Conservation (phyloP, 257 asterid genomes). For the Solanum tacnaense region DNA sequence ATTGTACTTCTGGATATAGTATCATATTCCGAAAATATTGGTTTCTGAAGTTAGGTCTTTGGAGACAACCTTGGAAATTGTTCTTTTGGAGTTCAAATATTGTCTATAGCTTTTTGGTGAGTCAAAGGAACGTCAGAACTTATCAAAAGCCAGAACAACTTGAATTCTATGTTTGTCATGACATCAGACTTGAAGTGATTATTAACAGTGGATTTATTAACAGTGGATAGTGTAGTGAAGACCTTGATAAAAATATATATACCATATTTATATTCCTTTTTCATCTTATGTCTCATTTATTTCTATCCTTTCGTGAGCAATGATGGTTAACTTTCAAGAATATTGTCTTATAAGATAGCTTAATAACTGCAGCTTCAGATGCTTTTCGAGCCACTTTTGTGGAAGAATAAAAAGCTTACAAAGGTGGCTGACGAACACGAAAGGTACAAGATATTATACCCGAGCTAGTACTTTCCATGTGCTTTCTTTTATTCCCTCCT, state of each 20-base stretch:
- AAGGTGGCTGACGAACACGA: constrained; percentile 33
- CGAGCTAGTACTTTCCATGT: neutral
- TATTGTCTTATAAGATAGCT: neutral
- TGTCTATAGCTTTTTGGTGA: neutral
- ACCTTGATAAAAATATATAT: neutral
- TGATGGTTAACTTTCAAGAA: neutral
- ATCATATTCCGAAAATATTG: neutral
- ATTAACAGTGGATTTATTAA: neutral
- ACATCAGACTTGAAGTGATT: neutral
- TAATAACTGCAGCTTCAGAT: constrained; percentile 56
- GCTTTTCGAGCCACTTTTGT: constrained; percentile 69
- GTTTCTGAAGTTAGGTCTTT: neutral
- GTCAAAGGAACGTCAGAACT: neutral
- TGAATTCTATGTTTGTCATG: neutral
- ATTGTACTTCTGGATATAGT: neutral
- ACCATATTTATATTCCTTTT: neutral
- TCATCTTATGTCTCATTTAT: neutral
- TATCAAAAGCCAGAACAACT: neutral
- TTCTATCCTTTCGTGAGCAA: neutral
- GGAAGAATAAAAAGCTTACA: constrained; percentile 49
- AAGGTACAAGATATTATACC: constrained; percentile 31
- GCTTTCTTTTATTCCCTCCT: neutral
- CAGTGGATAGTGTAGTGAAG: neutral
- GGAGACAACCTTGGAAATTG: neutral
- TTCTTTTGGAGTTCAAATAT: neutral